Evolutionary conservation across 164 flowering plant species (phyloP).

Genomic region (Taxillus chinensis): DNA sequence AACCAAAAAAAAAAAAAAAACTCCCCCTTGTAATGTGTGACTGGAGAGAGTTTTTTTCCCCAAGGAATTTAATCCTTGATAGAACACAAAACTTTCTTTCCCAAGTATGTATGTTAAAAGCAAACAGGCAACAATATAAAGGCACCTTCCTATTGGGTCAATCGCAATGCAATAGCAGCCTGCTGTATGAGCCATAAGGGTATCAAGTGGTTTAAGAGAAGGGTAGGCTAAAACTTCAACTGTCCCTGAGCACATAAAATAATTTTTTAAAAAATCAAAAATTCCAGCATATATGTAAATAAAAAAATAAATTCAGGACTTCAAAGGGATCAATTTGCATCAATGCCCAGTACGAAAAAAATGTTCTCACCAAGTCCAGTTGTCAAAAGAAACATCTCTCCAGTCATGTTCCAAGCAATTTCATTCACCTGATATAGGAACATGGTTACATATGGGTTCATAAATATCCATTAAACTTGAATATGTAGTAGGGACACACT

Average conservation of each 20-base stretch:
- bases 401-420: conserved; percentile 89
- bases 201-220: conserved; percentile 66
- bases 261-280: neutral
- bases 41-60: too few species aligned
- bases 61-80: too few species aligned
- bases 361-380: conserved; percentile 74
- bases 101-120: too few species aligned
- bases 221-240: conserved; percentile 94
- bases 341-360: conserved; percentile 2
- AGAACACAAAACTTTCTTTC: too few species aligned
- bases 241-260: conserved; percentile 43
- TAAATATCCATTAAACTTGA: too few species aligned
- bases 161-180: conserved; percentile 98
- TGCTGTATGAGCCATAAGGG: conserved; percentile 94
- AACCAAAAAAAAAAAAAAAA: too few species aligned
- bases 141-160: conserved; percentile 86
- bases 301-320: neutral
- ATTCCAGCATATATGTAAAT: neutral
- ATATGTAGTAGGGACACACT: too few species aligned
- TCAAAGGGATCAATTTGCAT: neutral
- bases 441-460: too few species aligned
- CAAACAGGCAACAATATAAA: neutral
- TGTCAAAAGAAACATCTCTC: conserved; percentile 87
- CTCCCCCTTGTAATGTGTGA: too few species aligned
- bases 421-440: conserved; percentile 68